phyloP scores from a whole-genome alignment of 257 asterid genomes.

The Gentiana dahurica region DNA sequence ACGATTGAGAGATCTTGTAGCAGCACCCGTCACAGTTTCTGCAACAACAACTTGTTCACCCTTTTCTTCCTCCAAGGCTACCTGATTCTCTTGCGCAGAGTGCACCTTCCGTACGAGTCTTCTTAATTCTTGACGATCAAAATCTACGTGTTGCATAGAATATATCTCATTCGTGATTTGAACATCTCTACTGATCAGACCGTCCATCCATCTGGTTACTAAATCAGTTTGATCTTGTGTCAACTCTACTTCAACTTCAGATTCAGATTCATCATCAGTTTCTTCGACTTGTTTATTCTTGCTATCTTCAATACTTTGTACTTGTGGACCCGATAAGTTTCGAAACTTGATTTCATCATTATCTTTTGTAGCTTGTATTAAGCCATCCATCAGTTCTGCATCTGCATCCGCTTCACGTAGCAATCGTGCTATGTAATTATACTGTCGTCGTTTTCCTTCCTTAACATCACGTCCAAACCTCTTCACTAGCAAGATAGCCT shows the following conservation, averaged over 20 bases:
- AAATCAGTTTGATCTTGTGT: constrained; percentile 16
- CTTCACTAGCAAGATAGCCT: constrained; percentile 75
- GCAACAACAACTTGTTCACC: constrained; percentile 24
- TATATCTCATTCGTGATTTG: constrained; percentile 61
- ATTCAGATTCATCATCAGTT: constrained; percentile 30
- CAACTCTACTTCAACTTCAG: constrained; percentile 27
- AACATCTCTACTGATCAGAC: constrained; percentile 55
- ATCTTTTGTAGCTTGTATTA: constrained; percentile 64
- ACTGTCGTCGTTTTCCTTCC: constrained; percentile 91
- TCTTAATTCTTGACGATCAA: constrained; percentile 93
- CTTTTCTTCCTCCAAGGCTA: constrained; percentile 26
- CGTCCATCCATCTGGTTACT: constrained; percentile 68
- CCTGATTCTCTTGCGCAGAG: constrained; percentile 18
- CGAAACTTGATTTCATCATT: constrained; percentile 58
- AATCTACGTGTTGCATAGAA: constrained; percentile 68
- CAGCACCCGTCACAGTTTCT: constrained; percentile 38
- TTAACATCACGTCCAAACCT: constrained; percentile 77
- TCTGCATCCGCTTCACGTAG: constrained; percentile 29
- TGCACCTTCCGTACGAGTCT: constrained; percentile 64
- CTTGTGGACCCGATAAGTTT: constrained; percentile 33
- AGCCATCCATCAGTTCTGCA: constrained; percentile 65
- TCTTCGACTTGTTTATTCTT: constrained; percentile 38
- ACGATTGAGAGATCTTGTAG: constrained; percentile 47
- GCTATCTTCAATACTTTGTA: constrained; percentile 17
- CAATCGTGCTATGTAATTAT: constrained; percentile 71